Conservation (phyloP, 2,329 filamentous ascomycete species). For the Aspergillus jensenii region DNA sequence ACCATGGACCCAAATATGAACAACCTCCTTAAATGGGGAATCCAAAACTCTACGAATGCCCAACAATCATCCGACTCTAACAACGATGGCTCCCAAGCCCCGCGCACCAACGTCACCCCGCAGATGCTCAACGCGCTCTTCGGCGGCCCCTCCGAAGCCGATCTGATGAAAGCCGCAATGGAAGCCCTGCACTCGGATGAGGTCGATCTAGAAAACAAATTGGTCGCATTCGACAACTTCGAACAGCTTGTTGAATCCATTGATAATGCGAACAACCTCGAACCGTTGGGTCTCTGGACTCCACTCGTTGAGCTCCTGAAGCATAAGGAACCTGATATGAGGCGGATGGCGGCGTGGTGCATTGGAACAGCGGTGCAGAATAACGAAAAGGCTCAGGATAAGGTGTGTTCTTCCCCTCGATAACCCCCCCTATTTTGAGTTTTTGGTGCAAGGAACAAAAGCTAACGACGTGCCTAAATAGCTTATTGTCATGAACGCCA, state of each 20-base stretch:
- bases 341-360: slow-evolving; percentile 91
- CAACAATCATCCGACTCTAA: slow-evolving; percentile 32
- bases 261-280: slow-evolving; percentile 96
- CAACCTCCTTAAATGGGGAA: slow-evolving; percentile 76
- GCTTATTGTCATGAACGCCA: slow-evolving; percentile 61
- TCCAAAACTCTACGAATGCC: slow-evolving; percentile 57
- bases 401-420: slow-evolving; percentile 39
- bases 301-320: slow-evolving; percentile 72
- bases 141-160: slow-evolving; percentile 84
- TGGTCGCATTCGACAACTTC: slow-evolving; percentile 90
- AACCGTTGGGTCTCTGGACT: slow-evolving; percentile 74
- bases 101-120: slow-evolving; percentile 57
- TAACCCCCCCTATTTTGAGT: no score
- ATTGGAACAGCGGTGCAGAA: slow-evolving; percentile 95
- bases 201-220: slow-evolving; percentile 69
- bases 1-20: slow-evolving; percentile 66
- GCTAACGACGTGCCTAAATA: slow-evolving; percentile 21
- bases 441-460: no score
- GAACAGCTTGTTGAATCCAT: slow-evolving; percentile 89
- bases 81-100: slow-evolving; percentile 29
- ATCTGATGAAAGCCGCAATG: slow-evolving; percentile 87
- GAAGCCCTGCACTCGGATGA: slow-evolving; percentile 67
- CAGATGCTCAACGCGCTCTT: slow-evolving; percentile 72
- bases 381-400: slow-evolving; percentile 82
- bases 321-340: slow-evolving; percentile 68